Evolutionary conservation across 2,329 filamentous ascomycete species (phyloP), one percentile per base, ranked within the genome.

Genomic region (Beauveria sp.): DNA sequence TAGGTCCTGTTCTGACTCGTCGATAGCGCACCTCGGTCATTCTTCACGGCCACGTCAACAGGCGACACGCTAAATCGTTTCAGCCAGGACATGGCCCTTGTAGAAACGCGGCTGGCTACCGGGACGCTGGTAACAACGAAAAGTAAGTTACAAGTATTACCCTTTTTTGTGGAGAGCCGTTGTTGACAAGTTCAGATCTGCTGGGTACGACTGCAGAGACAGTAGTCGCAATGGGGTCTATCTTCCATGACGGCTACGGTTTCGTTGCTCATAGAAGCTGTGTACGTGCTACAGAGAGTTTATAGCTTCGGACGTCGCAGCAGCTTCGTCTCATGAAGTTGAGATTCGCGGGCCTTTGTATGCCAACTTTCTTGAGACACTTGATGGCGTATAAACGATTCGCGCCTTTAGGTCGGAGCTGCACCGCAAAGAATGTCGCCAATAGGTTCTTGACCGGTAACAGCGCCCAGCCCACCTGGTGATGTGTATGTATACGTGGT

Each of bases 401-500:
- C 71, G 76, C 1, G 75, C 76, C 0, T 72, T 75, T 20, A 68
- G 69, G n/a, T 72, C 69, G 70, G 49, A 63, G 14, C n/a, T 28
- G 0, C 28, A 65, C 2, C 71, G 68, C 38, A 62, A 63, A 12
- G 55, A 66, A 8, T 65, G 65, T 6, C 65, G 65, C 49, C 43
- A 47, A 28, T 52, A 40, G 34, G 61, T 64, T 57, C 72, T 84
- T 8, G 79, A 66, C 54, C 56, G 50, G 1, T 71, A 68, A 0
- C 71, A 73, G 46, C 63, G 66, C n/a, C 70, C 70, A 0, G 70
- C 64, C 7, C 72, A 83, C 62, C 69, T 81, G 7, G 71, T 81
- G 10, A 77, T 73, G 61, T 75, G 75, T 22, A 77, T 82, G 16
- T 80, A 82, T 63, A 71, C 76, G 26, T 83, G 79, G 79, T 69